phyloP scores from a whole-genome alignment of 768 basidiomycete species.

The Termitomyces sp. region DNA sequence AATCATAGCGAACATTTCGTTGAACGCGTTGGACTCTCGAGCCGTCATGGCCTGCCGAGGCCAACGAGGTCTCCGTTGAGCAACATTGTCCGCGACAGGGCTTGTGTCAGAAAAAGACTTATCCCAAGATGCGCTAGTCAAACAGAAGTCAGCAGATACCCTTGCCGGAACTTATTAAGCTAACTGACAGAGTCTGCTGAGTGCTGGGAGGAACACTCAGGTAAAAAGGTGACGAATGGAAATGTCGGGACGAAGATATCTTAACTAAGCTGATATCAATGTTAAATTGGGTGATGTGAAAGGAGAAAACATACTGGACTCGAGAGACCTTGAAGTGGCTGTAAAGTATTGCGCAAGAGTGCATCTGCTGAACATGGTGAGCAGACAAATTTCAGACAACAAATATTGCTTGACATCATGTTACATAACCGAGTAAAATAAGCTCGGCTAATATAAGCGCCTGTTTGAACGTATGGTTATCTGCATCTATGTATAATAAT shows the following conservation, averaged over 20 bases:
- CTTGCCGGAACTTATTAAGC: background rate
- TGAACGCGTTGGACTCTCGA: constrained; percentile 58
- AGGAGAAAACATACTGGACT: constrained; percentile 2
- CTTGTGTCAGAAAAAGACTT: constrained; percentile 26
- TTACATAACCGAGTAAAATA: too few relatives aligned
- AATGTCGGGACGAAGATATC: background rate
- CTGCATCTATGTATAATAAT: too few relatives aligned
- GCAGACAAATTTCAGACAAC: background rate
- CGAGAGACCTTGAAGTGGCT: background rate
- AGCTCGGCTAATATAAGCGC: too few relatives aligned
- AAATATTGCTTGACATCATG: background rate
- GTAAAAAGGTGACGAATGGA: background rate
- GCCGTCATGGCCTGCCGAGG: constrained; percentile 62
- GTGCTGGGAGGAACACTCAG: background rate
- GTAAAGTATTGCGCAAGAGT: constrained; percentile 5
- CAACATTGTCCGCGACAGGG: constrained; percentile 40
- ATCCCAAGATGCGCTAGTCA: background rate
- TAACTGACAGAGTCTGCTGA: background rate
- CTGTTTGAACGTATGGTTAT: too few relatives aligned
- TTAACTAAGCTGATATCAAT: background rate
- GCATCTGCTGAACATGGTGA: constrained; percentile 12
- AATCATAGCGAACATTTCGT: constrained; percentile 70
- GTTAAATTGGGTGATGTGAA: background rate
- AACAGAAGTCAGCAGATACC: background rate
- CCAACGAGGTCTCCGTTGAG: constrained; percentile 1